These are phyloP conservation scores for Elsinoe australis DNA, from an alignment of 2,329 filamentous ascomycete species.

Conservation along the genomic window DNA sequence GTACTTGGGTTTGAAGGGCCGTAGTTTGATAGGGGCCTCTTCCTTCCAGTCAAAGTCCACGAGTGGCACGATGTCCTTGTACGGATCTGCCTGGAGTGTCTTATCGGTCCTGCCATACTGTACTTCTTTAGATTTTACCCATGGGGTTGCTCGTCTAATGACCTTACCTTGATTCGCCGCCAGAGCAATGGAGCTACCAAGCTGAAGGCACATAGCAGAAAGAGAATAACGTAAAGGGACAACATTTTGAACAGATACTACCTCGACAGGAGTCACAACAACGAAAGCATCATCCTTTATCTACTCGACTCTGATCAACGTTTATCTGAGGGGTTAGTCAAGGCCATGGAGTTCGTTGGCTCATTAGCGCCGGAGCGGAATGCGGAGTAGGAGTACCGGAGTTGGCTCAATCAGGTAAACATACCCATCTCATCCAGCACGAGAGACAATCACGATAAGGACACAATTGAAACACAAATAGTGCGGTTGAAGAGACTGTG, in stretches of 20 bases:
- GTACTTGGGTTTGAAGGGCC: slow-evolving; percentile 55
- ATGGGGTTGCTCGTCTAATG: background rate
- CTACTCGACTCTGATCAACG: background rate
- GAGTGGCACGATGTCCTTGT: slow-evolving; percentile 41
- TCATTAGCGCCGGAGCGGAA: slow-evolving; percentile 2
- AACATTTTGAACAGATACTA: background rate
- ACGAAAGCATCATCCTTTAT: slow-evolving; percentile 6
- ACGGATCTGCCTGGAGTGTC: slow-evolving; percentile 25
- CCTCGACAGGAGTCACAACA: background rate
- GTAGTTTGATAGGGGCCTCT: slow-evolving; percentile 46
- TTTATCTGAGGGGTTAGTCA: slow-evolving; percentile 7
- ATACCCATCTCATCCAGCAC: background rate
- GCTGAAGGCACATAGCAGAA: background rate
- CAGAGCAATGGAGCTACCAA: background rate
- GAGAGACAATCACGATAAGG: too few species aligned
- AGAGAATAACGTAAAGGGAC: background rate
- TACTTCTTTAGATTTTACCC: slow-evolving; percentile 12
- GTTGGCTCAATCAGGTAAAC: background rate
- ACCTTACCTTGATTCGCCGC: slow-evolving; percentile 9
- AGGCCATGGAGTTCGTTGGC: slow-evolving; percentile 6
- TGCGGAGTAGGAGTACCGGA: slow-evolving; percentile 7
- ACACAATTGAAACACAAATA: too few species aligned
- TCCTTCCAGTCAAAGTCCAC: slow-evolving; percentile 44
- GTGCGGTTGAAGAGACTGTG: background rate
- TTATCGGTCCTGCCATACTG: background rate